Evolutionary conservation across 2,329 filamentous ascomycete species (phyloP).

Genomic region (Claviceps fusiformis): DNA sequence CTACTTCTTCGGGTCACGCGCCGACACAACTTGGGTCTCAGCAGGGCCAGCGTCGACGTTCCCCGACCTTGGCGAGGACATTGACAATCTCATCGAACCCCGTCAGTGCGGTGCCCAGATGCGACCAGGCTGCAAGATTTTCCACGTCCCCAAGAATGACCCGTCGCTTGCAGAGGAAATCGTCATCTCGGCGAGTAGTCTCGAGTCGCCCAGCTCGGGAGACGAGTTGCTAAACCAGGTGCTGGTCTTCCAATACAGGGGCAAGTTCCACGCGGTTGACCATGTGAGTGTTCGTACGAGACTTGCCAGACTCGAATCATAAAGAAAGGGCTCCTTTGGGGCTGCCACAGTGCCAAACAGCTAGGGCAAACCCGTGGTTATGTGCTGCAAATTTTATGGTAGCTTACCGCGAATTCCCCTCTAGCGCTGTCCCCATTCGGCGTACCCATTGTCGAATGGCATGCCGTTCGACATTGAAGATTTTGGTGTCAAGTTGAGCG

Average conservation of each 20-base stretch:
- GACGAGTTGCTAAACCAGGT: conserved; percentile 42
- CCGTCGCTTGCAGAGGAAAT: conserved; percentile 21
- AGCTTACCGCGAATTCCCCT: background rate
- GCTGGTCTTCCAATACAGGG: conserved; percentile 49
- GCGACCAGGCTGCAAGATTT: conserved; percentile 45
- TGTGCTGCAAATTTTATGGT: no score
- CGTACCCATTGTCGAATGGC: conserved; percentile 50
- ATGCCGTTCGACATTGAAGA: conserved; percentile 59
- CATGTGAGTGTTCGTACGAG: conserved; percentile 35
- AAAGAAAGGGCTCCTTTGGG: no score
- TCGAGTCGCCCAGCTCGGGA: background rate
- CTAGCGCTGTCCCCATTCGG: conserved; percentile 53
- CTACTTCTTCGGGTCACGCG: conserved; percentile 8
- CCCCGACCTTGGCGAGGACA: conserved; percentile 33
- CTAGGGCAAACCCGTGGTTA: no score
- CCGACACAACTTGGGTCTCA: conserved; percentile 31
- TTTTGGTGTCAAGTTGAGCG: conserved; percentile 49
- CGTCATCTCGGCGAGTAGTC: conserved; percentile 13
- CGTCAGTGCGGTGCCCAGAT: conserved; percentile 24
- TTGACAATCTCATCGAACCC: conserved; percentile 22
- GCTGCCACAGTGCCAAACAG: no score
- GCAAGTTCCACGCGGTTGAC: conserved; percentile 53
- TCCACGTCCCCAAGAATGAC: conserved; percentile 32
- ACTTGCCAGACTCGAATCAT: no score
- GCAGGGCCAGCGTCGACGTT: conserved; percentile 42